Evolutionary conservation across 805 yeast species (phyloP).

Genomic region (Scheffersomyces amazonensis): DNA sequence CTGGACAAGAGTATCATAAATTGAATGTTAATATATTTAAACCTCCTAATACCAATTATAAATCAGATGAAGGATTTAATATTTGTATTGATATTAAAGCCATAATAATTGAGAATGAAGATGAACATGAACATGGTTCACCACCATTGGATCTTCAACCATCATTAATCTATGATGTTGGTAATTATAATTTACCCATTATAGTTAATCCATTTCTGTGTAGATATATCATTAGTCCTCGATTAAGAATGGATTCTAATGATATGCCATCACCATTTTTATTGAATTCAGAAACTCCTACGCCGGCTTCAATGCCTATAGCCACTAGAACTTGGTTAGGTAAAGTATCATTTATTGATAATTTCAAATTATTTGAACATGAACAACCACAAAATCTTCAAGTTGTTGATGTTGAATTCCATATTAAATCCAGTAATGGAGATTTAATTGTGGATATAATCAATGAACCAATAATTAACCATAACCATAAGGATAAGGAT

Average conservation of each 20-base stretch:
- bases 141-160: conserved; percentile 11
- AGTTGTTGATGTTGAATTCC: conserved; percentile 13
- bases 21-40: conserved; percentile 15
- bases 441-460: conserved; percentile 21
- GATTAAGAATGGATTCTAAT: conserved; percentile 17
- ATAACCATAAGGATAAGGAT: too few relatives aligned
- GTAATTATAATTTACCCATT: conserved; percentile 17
- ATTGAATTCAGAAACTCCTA: conserved; percentile 13
- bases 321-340: conserved; percentile 30
- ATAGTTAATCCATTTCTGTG: conserved; percentile 22
- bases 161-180: conserved; percentile 21
- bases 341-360: conserved; percentile 8
- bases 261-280: conserved; percentile 40
- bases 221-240: conserved; percentile 22
- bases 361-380: conserved; percentile 6
- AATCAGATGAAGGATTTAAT: conserved; percentile 7
- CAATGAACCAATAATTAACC: not conserved
- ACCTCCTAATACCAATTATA: conserved; percentile 12
- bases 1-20: conserved; percentile 4
- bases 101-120: conserved; percentile 16
- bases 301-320: conserved; percentile 24
- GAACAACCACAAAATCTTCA: conserved; percentile 9
- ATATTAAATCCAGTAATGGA: conserved; percentile 21
- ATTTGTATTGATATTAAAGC: conserved; percentile 21
- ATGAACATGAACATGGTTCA: conserved; percentile 6